phyloP scores from a whole-genome alignment of 1,284 basidiomycete genomes.

The Exobasidium rhododendri region DNA sequence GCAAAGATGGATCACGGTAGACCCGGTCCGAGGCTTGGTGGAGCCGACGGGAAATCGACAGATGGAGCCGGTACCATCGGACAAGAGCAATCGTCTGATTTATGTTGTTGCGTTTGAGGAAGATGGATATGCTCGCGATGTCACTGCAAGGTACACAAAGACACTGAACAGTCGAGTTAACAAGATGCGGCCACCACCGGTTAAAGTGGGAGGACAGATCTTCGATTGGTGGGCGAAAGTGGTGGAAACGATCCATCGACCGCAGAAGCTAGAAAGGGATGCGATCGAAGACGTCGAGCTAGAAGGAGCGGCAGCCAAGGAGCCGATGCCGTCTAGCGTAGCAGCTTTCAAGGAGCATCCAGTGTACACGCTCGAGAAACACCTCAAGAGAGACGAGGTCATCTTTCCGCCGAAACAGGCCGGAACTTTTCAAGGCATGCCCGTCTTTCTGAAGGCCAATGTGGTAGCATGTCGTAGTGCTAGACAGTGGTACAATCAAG shows the following conservation, averaged over 20 bases:
- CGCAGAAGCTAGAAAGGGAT: conserved; percentile 67
- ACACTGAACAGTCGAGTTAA: conserved; percentile 78
- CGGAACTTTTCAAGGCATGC: conserved; percentile 86
- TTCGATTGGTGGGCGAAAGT: conserved; percentile 74
- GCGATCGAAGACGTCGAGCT: conserved; percentile 93
- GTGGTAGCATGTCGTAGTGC: conserved; percentile 81
- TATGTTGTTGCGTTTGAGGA: conserved; percentile 95
- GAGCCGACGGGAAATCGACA: conserved; percentile 39
- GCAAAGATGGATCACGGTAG: conserved; percentile 86
- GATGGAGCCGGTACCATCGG: conserved; percentile 72
- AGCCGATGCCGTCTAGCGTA: conserved; percentile 91
- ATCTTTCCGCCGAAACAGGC: conserved; percentile 74
- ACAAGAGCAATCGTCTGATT: conserved; percentile 75
- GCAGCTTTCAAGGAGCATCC: conserved; percentile 94
- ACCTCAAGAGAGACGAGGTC: conserved; percentile 83
- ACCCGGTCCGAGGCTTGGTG: conserved; percentile 68
- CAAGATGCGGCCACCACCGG: conserved; percentile 71
- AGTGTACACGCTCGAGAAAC: conserved; percentile 81
- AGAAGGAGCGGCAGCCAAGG: conserved; percentile 70
- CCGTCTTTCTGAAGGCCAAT: conserved; percentile 82
- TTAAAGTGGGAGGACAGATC: conserved; percentile 60
- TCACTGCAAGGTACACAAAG: conserved; percentile 65
- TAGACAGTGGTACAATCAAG: conserved; percentile 91
- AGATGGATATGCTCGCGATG: conserved; percentile 62
- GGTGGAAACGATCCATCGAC: conserved; percentile 55